Evolutionary conservation across 2,329 filamentous ascomycete genomes (phyloP).

Genomic region (Apiospora saccharicola): DNA sequence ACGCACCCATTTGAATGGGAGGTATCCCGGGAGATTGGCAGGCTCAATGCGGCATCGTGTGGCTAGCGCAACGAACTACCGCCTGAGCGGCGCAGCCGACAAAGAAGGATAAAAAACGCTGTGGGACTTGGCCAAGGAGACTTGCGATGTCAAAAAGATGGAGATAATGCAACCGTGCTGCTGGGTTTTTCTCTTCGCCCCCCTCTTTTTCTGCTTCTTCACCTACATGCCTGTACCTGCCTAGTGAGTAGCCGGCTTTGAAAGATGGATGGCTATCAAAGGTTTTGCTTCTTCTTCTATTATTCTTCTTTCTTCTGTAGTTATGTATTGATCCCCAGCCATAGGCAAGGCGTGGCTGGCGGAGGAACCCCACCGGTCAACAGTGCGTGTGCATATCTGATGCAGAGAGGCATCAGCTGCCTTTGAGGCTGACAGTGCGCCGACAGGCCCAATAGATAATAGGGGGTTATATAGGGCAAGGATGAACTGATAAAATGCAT

Average conservation of each 20-base stretch:
- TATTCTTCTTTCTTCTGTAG: neutral
- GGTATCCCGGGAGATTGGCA: constrained; percentile 22
- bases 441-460: constrained; percentile 1
- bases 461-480: constrained; percentile 13
- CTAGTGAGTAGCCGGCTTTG: neutral
- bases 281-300: neutral
- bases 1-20: neutral
- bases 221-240: neutral
- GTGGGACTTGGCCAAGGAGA: neutral
- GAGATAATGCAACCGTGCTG: constrained; percentile 15
- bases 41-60: constrained; percentile 23
- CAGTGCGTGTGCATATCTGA: too few species aligned
- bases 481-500: neutral
- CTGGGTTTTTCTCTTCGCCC: neutral
- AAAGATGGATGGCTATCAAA: too few species aligned
- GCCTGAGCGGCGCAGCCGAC: constrained; percentile 24
- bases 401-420: neutral
- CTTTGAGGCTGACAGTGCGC: constrained; percentile 2
- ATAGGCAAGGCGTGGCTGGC: neutral
- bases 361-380: neutral
- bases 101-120: constrained; percentile 20
- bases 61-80: constrained; percentile 20
- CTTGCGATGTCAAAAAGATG: constrained; percentile 14
- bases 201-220: neutral
- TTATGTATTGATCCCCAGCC: neutral